phyloP scores from a whole-genome alignment of 2,329 filamentous ascomycete species.

The Epichloe brachyelytri region DNA sequence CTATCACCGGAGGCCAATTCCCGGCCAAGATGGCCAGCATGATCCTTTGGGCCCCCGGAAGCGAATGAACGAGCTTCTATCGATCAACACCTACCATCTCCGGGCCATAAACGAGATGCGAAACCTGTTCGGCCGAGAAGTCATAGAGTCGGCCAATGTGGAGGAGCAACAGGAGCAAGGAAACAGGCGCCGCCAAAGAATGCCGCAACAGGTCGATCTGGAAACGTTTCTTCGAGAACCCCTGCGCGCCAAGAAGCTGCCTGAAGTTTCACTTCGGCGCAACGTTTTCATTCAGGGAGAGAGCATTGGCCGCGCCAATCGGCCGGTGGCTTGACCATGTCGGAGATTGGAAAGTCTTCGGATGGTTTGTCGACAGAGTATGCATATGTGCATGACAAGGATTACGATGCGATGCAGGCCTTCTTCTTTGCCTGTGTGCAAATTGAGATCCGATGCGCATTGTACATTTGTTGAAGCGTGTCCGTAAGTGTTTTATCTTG shows the following conservation, averaged over 20 bases:
- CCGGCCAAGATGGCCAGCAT: constrained; percentile 6
- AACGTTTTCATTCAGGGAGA: constrained; percentile 77
- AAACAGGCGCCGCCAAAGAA: constrained; percentile 19
- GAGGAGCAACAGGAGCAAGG: constrained; percentile 34
- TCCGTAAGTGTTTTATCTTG: constrained; percentile 18
- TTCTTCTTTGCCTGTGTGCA: constrained; percentile 72
- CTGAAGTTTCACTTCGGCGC: constrained; percentile 57
- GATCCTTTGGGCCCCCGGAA: constrained; percentile 5
- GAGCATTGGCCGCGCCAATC: constrained; percentile 75
- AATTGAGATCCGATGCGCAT: constrained; percentile 72
- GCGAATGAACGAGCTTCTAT: constrained; percentile 29
- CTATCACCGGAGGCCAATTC: not conserved
- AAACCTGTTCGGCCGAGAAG: constrained; percentile 41
- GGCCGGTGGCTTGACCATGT: constrained; percentile 75
- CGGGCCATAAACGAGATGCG: constrained; percentile 89
- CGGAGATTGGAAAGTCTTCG: constrained; percentile 30
- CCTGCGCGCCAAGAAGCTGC: constrained; percentile 46
- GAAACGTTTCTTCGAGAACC: constrained; percentile 42
- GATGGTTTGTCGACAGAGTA: constrained; percentile 54
- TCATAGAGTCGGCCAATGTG: constrained; percentile 39
- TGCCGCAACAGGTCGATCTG: constrained; percentile 40
- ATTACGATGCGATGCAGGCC: constrained; percentile 62
- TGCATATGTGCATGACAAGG: constrained; percentile 58
- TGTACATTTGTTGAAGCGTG: constrained; percentile 50
- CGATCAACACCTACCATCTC: constrained; percentile 54